Evolutionary conservation across 768 basidiomycete genomes (phyloP), one percentile per base, ranked within the genome.

Genomic region (Leucogyrophana mollusca): DNA sequence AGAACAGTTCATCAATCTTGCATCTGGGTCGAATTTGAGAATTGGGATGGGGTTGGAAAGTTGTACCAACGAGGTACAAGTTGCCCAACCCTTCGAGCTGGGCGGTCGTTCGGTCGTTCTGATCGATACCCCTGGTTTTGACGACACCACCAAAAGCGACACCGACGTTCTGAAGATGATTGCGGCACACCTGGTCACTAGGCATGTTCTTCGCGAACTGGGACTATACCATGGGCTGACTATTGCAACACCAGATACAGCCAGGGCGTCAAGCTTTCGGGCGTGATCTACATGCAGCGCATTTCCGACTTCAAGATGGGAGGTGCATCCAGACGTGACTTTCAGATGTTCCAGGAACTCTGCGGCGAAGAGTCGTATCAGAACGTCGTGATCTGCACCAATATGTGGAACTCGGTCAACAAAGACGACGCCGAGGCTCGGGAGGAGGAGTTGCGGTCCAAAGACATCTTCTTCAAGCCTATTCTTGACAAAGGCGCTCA

Each of bases 61-160:
- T 39, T 66, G 63, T 41, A 71, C 70, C 18, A 56, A 62, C 5
- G 44, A 66, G 43, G 54, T 68, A 9, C 67, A 69, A 46, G 56
- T 53, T 6, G 67, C 64, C 0, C 3, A 41, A 13, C 50, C 58
- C 34, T 67, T 65, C 27, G 20, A 43, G 37, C 32, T 65, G 11
- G 55, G 55, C 42, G 70, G 69, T 5, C 64, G 65, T 8, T 59
- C 50, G 16, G 66, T 83, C 25, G 65, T 68, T 10, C 60, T 84
- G 22, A 71, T 84, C 43, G 82, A 84, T 50, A 83, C 82, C 0
- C 82, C 82, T 6, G 82, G 82, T 1, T 83, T 82, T 53, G 81
- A 82, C 56, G 79, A 82, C 49, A 76, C 79, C 3, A 55, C 43
- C 22, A 57, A 68, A 49, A 76, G 72, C 27, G 79, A 81, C 50